Percentiles rank a stretch among this genome's conserved stretches.
Evolutionary conservation across 2,329 filamentous ascomycete species (phyloP).

Genomic region (Penicillium freii): DNA sequence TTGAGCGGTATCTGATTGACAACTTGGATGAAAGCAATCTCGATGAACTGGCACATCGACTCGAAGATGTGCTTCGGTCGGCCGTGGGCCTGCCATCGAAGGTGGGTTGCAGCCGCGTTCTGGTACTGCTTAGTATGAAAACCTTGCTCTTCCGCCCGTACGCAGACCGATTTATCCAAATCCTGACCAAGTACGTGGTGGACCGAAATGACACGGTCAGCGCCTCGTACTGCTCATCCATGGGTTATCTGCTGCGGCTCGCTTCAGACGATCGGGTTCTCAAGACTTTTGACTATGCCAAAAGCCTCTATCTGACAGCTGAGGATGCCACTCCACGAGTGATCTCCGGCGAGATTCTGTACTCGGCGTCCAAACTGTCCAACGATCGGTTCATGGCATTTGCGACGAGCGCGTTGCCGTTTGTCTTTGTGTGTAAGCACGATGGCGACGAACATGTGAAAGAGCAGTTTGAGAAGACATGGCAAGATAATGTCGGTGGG

Average conservation of each 20-base stretch:
- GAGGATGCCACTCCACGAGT: constrained; percentile 74
- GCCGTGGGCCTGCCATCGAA: constrained; percentile 92
- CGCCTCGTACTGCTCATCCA: constrained; percentile 79
- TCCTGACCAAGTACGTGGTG: constrained; percentile 76
- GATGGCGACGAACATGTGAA: constrained; percentile 78
- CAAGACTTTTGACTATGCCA: constrained; percentile 54
- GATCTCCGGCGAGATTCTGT: constrained; percentile 77
- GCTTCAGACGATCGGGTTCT: constrained; percentile 60
- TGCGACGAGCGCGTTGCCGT: constrained; percentile 73
- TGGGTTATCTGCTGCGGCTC: constrained; percentile 76
- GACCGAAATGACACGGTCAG: constrained; percentile 94
- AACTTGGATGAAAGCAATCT: constrained; percentile 77
- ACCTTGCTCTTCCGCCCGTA: constrained; percentile 71
- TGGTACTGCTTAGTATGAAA: constrained; percentile 80
- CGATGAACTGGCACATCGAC: constrained; percentile 65
- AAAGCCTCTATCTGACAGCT: constrained; percentile 74
- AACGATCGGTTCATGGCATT: constrained; percentile 82
- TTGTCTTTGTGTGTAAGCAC: constrained; percentile 83
- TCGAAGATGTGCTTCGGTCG: constrained; percentile 77
- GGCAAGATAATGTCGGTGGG: constrained; percentile 87
- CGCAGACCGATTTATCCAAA: constrained; percentile 70
- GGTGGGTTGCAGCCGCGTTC: constrained; percentile 80
- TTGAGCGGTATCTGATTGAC: constrained; percentile 78
- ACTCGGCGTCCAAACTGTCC: constrained; percentile 79
- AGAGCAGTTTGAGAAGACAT: constrained; percentile 78